Percentiles rank a stretch among this genome's conserved stretches.
Conservation (phyloP, 2,329 filamentous ascomycete species). For the Aspergillus brasiliensis region DNA sequence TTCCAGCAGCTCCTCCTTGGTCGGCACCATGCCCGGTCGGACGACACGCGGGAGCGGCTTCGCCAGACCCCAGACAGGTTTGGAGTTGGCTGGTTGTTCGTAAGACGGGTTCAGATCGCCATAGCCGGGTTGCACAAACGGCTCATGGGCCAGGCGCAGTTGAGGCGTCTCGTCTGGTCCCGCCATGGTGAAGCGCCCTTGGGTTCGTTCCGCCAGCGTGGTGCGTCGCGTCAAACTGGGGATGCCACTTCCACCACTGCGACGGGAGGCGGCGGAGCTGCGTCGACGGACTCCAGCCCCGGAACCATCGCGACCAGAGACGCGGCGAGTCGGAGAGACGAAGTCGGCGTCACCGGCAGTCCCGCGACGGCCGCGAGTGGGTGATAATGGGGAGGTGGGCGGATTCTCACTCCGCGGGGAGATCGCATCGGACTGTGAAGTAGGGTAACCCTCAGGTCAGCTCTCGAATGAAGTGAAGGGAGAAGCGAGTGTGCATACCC, state of each 20-base stretch:
- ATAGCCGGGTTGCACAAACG: slow-evolving; percentile 58
- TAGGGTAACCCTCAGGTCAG: not conserved
- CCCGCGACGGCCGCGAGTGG: slow-evolving; percentile 8
- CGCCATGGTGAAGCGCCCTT: slow-evolving; percentile 35
- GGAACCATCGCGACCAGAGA: slow-evolving; percentile 5
- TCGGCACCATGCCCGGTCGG: slow-evolving; percentile 56
- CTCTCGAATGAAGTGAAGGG: not conserved
- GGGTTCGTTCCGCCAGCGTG: slow-evolving; percentile 32
- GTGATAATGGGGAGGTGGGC: slow-evolving; percentile 10
- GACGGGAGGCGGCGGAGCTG: slow-evolving; percentile 24
- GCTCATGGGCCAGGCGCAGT: slow-evolving; percentile 39
- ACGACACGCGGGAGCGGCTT: slow-evolving; percentile 58
- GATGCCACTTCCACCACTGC: slow-evolving; percentile 19
- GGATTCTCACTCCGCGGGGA: slow-evolving; percentile 1
- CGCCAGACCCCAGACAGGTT: slow-evolving; percentile 57
- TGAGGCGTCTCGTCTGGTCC: slow-evolving; percentile 36
- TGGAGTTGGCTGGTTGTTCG: slow-evolving; percentile 52
- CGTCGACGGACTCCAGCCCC: slow-evolving; percentile 20
- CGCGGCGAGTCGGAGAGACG: slow-evolving; percentile 18
- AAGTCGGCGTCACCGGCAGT: slow-evolving; percentile 11
- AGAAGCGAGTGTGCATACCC: slow-evolving; percentile 10
- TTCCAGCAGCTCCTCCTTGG: slow-evolving; percentile 42
- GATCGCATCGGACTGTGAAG: slow-evolving; percentile 14
- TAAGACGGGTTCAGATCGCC: slow-evolving; percentile 57
- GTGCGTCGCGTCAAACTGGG: slow-evolving; percentile 30